Evolutionary conservation across 257 asterid species (phyloP), one percentile per base, ranked within the genome.

Genomic region (Ophiorrhiza pumila): DNA sequence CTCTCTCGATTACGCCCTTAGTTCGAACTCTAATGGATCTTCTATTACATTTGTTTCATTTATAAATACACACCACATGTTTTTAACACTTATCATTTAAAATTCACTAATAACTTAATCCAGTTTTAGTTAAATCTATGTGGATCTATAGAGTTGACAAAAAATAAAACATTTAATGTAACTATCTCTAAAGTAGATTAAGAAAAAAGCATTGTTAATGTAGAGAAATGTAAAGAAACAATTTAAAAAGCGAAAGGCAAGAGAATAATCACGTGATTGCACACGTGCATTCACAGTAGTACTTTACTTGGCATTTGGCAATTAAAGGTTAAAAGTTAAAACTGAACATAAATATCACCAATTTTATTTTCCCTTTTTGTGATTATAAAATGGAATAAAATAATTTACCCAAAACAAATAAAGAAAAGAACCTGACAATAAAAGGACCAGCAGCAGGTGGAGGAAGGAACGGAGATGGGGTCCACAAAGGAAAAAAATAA

Each of bases 211-310:
- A 42, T 65, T n/a, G 4, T 4, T 12, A 8, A 5, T 29, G 22
- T 12, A 8, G 22, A 42, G 23, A 65, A 65, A 10, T 43, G 15
- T 35, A 8, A 52, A 57, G 55, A 42, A 29, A 69, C 35, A 47
- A 58, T 60, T 49, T 10, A 59, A 7, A 27, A 37, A 67, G 29
- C 39, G 37, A 53, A 29, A 63, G 50, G 14, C 56, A 10, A 27
- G 61, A 52, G 32, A 62, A 68, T 50, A 34, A 61, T 73, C 53
- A 29, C 39, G 78, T 73, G 75, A 34, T 29, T 15, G 11, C 68
- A 52, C 50, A 57, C 66, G 58, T 39, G 55, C 68, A 53, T 72
- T 63, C 32, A 31, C 73, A 49, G 53, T 49, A 49, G 65, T 68
- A 53, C 29, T 9, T 57, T 31, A 31, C 43, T 63, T 45, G 18